Percentiles rank a stretch among this genome's conserved stretches.
These are phyloP conservation scores for Lentinula lateritia DNA, from an alignment of 768 basidiomycete genomes.

Conservation along the genomic window DNA sequence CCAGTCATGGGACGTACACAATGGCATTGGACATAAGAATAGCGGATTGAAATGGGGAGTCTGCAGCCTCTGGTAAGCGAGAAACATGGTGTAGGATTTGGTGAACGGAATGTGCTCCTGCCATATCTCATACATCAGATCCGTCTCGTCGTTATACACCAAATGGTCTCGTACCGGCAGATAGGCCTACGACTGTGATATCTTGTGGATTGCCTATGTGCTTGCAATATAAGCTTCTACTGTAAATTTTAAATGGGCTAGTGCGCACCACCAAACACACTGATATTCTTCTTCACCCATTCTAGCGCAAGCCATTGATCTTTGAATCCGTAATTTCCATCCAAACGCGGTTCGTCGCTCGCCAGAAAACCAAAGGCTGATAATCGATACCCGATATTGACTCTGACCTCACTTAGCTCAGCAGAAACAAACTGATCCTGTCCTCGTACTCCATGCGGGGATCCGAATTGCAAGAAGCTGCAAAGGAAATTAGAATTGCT, in stretches of 20 bases:
- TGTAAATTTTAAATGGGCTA: not conserved
- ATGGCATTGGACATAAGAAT: conserved; percentile 73
- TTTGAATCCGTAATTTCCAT: conserved; percentile 81
- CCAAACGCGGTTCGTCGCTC: conserved; percentile 50
- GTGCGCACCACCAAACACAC: conserved; percentile 56
- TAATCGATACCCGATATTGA: conserved; percentile 73
- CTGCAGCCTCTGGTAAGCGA: conserved; percentile 45
- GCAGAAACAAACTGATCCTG: conserved; percentile 67
- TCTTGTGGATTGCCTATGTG: conserved; percentile 50
- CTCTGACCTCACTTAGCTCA: conserved; percentile 63
- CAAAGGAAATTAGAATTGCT: not conserved
- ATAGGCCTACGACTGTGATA: conserved; percentile 63
- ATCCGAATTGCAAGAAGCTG: conserved; percentile 77
- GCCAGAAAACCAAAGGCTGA: conserved; percentile 77
- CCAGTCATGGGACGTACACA: conserved; percentile 32
- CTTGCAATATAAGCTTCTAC: not conserved
- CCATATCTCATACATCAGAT: not conserved
- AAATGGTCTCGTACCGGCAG: conserved; percentile 44
- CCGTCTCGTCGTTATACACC: not conserved
- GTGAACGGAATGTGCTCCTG: conserved; percentile 71
- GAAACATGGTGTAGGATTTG: conserved; percentile 70
- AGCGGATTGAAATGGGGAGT: conserved; percentile 64
- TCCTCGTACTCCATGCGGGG: conserved; percentile 53
- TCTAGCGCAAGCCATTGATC: conserved; percentile 76
- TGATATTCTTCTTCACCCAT: conserved; percentile 68